A percentile compares a stretch with the other conserved stretches of the same genome.
phyloP scores from a whole-genome alignment of 2,329 filamentous ascomycete genomes.

The Colletotrichum karsti region DNA sequence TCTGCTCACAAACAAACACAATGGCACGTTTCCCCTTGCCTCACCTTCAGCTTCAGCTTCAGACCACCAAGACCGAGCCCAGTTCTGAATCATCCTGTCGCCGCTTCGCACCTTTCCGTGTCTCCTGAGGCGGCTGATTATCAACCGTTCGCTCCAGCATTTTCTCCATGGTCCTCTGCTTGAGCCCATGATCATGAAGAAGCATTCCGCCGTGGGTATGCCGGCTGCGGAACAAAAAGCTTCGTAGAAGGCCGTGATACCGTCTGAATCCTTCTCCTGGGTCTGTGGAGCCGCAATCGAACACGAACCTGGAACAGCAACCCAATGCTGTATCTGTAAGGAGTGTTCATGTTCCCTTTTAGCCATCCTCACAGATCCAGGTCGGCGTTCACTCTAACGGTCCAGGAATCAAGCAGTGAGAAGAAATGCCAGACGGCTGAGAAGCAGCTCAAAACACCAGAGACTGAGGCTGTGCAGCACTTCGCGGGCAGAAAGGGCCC shows the following conservation, averaged over 20 bases:
- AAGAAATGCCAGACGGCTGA: constrained; percentile 13
- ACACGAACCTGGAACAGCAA: not conserved
- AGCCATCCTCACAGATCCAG: not conserved
- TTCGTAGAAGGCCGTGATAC: not conserved
- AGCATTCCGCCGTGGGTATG: not conserved
- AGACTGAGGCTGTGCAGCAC: constrained; percentile 16
- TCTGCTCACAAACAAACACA: not conserved
- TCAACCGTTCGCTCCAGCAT: not conserved
- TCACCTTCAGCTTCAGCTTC: not conserved
- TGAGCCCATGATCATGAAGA: not conserved
- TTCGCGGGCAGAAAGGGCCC: not conserved
- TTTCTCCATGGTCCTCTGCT: not conserved
- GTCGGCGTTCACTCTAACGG: not conserved
- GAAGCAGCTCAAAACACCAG: constrained; percentile 9
- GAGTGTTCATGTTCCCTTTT: not conserved
- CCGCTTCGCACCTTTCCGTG: not conserved
- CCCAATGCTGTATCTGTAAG: not conserved
- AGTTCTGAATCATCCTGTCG: not conserved
- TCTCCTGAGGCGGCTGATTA: not conserved
- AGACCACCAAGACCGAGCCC: not conserved
- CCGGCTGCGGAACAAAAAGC: not conserved
- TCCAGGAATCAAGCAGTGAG: not conserved
- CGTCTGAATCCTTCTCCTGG: not conserved
- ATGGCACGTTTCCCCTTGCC: not conserved
- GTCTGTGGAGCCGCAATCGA: not conserved